Conservation (phyloP, 2,329 filamentous ascomycete species). For the Hypoxylon sp. region DNA sequence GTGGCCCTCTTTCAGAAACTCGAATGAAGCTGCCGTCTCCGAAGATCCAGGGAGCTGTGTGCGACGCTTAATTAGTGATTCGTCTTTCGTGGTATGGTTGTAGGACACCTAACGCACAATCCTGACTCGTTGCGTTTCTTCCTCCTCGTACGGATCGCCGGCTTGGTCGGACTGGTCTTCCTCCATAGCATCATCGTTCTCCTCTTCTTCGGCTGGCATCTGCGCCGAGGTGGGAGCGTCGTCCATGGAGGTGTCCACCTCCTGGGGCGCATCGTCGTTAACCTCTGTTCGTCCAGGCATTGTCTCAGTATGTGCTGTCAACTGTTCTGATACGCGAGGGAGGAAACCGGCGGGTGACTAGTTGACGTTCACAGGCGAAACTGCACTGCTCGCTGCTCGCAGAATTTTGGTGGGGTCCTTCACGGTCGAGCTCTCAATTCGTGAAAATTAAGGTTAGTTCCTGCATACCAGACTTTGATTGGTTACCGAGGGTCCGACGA, state of each 20-base stretch:
- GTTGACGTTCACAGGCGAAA: constrained; percentile 21
- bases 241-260: constrained; percentile 49
- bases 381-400: constrained; percentile 10
- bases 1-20: constrained; percentile 94
- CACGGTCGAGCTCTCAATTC: constrained; percentile 23
- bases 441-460: constrained; percentile 32
- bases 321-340: neutral
- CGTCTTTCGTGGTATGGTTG: constrained; percentile 24
- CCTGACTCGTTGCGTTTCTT: constrained; percentile 69
- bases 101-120: constrained; percentile 62
- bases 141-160: constrained; percentile 61
- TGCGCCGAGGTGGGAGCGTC: constrained; percentile 51
- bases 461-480: constrained; percentile 14
- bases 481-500: constrained; percentile 27
- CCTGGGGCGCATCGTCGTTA: constrained; percentile 38
- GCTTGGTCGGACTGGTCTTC: constrained; percentile 53
- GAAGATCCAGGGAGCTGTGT: constrained; percentile 83
- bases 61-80: constrained; percentile 11
- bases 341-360: neutral
- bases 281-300: constrained; percentile 48
- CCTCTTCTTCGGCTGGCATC: constrained; percentile 62
- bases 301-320: neutral
- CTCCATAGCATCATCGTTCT: constrained; percentile 50
- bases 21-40: constrained; percentile 92
- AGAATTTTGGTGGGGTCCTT: constrained; percentile 39